A percentile compares a stretch with the other conserved stretches of the same genome.
These are phyloP conservation scores for Pneumocystis canis DNA, from an alignment of 1,139 yeast species.

Conservation along the genomic window DNA sequence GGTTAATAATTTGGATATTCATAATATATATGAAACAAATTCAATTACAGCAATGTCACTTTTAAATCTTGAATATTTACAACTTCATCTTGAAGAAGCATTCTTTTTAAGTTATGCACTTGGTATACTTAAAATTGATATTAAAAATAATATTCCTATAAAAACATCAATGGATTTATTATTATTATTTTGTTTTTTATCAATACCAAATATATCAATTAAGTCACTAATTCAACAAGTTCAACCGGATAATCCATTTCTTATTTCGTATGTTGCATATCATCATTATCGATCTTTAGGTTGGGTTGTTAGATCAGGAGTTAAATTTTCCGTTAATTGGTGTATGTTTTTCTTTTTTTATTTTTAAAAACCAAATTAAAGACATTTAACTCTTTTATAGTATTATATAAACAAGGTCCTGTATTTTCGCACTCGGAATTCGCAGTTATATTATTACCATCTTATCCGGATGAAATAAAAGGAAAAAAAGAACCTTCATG, in stretches of 20 bases:
- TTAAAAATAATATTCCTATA: conserved; percentile 5
- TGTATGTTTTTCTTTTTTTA: not conserved
- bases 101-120: conserved; percentile 49
- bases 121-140: conserved; percentile 27
- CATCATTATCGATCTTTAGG: conserved; percentile 81
- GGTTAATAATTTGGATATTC: too few species aligned
- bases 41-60: conserved; percentile 21
- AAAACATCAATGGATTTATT: conserved; percentile 7
- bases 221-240: not conserved
- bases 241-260: conserved; percentile 30
- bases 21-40: not conserved
- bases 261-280: conserved; percentile 54
- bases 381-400: conserved; percentile 10
- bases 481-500: conserved; percentile 29
- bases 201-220: conserved; percentile 14
- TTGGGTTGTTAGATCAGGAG: conserved; percentile 88
- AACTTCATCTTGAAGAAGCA: conserved; percentile 63
- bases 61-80: conserved; percentile 46
- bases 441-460: conserved; percentile 40
- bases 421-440: conserved; percentile 91
- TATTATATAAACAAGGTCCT: conserved; percentile 80
- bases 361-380: not conserved
- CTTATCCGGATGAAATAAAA: conserved; percentile 23
- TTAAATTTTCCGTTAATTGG: conserved; percentile 78
- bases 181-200: conserved; percentile 12